Base-by-base conservation (phyloP, 2,329 filamentous ascomycete genomes). In the Trichoderma semiorbis region DNA sequence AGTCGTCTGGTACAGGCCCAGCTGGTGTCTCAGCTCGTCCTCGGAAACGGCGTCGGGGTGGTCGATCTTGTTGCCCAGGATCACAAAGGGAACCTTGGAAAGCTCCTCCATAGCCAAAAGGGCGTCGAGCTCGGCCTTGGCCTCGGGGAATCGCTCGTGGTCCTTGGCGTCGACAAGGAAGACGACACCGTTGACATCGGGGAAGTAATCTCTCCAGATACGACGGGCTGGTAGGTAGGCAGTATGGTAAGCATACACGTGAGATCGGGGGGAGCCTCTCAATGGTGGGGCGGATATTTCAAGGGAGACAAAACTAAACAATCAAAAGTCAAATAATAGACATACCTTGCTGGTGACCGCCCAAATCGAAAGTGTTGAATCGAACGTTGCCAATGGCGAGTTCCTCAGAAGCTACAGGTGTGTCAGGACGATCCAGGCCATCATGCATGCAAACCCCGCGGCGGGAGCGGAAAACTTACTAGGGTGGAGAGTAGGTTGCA, bases 1-100 rank as follows among this genome's bases (percentile, higher is more conserved):
- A 73, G 94, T 97, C 70, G 95, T 97, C 85, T 98, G 95, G 85
- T 97, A 98, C 79, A 99, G 85, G 74, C 96, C 96, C 72, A 99
- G 87, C 82, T 95, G 92, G 81, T 95, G 92, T 83, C 96, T 90
- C 80, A 98, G 89, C 85, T 98, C 94, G 78, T 98, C 95, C 88
- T 99, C 96, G 75, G 92, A 95, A 69, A 98, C 91, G 74, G 96
- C 96, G 77, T 97, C 93, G 69, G 95, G 95, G 86, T 98, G 95
- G 83, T 99, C 96, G 83, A 99, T 99, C 90, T 99, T 99, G 90
- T 99, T 99, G 78, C 96, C 96, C 75, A 99, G 90, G 77, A 99
- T 90, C 74, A 98, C 90, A 83, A 98, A 98, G 69, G 96, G 96
- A 10, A 97, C 96, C 87, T 97, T 98, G 81, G 90, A 86, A 50